A percentile compares a stretch with the other conserved stretches of the same genome.
Evolutionary conservation across 148 eudicot genomes (phyloP).

Genomic region (Fagopyrum homotropicum): DNA sequence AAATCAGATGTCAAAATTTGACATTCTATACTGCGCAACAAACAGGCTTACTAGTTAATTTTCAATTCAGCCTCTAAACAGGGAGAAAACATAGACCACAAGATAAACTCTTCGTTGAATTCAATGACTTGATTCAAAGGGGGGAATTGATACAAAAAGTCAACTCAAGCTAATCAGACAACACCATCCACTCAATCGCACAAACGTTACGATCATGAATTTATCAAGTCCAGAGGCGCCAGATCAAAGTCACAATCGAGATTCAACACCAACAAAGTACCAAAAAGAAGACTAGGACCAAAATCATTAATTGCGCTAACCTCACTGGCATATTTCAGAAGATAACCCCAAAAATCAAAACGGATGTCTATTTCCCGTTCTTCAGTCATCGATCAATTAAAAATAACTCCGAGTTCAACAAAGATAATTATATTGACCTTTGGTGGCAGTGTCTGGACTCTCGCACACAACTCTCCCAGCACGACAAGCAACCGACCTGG

Average conservation of each 20-base stretch:
- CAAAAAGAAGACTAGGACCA: background rate
- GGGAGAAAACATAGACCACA: background rate
- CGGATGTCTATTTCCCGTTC: background rate
- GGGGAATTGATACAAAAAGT: background rate
- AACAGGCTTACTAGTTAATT: background rate
- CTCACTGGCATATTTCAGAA: background rate
- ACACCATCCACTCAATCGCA: background rate
- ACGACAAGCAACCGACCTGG: conserved; percentile 26
- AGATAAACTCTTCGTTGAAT: background rate
- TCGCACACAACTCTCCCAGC: conserved; percentile 53
- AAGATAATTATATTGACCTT: conserved; percentile 29
- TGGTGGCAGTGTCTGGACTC: conserved; percentile 59
- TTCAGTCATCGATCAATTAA: background rate
- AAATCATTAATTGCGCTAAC: background rate
- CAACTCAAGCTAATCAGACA: conserved; percentile 3
- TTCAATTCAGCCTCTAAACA: background rate
- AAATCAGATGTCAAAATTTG: background rate
- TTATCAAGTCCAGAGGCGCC: background rate
- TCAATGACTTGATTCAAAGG: background rate
- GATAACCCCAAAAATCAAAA: background rate
- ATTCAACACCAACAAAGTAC: background rate
- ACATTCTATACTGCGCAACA: background rate
- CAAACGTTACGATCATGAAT: background rate
- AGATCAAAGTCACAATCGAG: background rate
- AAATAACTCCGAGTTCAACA: background rate